phyloP scores from a whole-genome alignment of 2,329 filamentous ascomycete species.

The Aphanocladium album region DNA sequence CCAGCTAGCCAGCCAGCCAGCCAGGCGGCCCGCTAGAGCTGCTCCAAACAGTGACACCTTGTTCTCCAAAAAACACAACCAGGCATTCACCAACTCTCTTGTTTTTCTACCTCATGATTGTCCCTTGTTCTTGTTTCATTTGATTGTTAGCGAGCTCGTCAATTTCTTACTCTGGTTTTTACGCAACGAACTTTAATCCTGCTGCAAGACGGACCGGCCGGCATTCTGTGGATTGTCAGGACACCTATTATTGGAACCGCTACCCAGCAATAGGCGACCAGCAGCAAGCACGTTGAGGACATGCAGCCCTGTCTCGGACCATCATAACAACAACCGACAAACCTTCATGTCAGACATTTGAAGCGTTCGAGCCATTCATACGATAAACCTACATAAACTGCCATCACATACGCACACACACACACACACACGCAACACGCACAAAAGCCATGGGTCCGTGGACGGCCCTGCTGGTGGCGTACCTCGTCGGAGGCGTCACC shows the following conservation, averaged over 20 bases:
- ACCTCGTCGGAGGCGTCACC: conserved; percentile 81
- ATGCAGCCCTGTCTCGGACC: conserved; percentile 5
- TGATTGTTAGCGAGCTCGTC: neutral
- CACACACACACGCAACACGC: neutral
- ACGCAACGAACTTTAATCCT: neutral
- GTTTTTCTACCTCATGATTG: neutral
- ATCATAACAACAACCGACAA: neutral
- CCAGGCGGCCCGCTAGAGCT: conserved; percentile 11
- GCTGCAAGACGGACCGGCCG: neutral
- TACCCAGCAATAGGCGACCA: neutral
- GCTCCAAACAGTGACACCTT: conserved; percentile 3
- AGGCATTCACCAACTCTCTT: neutral
- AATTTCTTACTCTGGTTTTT: neutral
- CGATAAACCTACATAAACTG: neutral
- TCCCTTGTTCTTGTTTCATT: neutral
- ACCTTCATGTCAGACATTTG: too few relatives aligned
- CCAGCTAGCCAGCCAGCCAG: conserved; percentile 5
- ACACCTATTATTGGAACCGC: conserved; percentile 5
- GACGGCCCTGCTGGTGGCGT: conserved; percentile 63
- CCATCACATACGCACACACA: neutral
- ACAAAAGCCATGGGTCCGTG: conserved; percentile 41
- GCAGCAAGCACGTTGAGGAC: neutral
- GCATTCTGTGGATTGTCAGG: neutral
- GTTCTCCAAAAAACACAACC: neutral
- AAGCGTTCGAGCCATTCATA: neutral